phyloP scores from a whole-genome alignment of 345 rosid genomes.

The Barbarea vulgaris region DNA sequence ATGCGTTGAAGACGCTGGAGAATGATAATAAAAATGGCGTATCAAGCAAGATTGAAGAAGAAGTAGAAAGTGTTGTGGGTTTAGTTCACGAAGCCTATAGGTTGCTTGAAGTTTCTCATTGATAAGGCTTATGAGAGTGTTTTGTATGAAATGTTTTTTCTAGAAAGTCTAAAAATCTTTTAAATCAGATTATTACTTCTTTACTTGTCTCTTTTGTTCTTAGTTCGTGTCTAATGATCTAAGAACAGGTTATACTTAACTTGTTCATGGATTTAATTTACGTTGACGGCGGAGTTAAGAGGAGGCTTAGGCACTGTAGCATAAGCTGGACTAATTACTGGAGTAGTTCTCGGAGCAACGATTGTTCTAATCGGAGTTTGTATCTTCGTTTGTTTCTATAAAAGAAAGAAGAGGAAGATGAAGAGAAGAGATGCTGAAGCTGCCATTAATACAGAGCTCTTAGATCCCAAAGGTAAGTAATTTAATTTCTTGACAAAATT shows the following conservation, averaged over 20 bases:
- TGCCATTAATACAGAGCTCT: not conserved
- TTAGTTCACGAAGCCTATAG: slow-evolving; percentile 50
- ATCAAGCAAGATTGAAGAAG: slow-evolving; percentile 51
- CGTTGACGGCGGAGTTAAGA: not conserved
- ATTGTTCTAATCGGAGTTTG: slow-evolving; percentile 36
- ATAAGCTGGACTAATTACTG: not conserved
- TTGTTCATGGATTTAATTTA: no score
- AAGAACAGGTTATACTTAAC: no score
- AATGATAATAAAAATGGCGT: not conserved
- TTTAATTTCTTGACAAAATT: not conserved
- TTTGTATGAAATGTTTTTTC: not conserved
- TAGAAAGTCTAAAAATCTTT: no score
- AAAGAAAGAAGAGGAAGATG: slow-evolving; percentile 19
- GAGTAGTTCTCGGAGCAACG: slow-evolving; percentile 28
- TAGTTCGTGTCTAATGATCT: no score
- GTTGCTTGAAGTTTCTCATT: slow-evolving; percentile 34
- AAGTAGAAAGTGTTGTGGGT: slow-evolving; percentile 42
- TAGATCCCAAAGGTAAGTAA: slow-evolving; percentile 16
- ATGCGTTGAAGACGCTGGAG: slow-evolving; percentile 41
- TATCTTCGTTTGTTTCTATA: slow-evolving; percentile 24
- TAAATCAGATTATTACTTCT: no score
- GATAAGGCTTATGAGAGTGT: not conserved
- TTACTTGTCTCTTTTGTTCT: no score
- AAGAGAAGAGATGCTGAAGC: slow-evolving; percentile 32
- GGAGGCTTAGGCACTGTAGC: not conserved